These are phyloP conservation scores for Ensete glaucum DNA, from an alignment of 176 grass and related monocot genomes.

Conservation along the genomic window DNA sequence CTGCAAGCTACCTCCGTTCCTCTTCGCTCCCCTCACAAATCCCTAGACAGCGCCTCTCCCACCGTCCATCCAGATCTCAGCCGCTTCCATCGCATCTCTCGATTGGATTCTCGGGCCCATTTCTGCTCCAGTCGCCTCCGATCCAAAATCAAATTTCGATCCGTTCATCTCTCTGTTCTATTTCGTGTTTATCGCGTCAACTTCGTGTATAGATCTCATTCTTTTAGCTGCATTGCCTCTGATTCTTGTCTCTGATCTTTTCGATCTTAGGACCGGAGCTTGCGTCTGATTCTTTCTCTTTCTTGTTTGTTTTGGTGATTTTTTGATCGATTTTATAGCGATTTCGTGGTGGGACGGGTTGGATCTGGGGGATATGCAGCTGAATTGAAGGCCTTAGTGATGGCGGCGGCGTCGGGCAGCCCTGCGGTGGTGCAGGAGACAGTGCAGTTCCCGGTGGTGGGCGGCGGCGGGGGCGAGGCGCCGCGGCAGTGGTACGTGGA, in stretches of 20 bases:
- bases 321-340: background rate
- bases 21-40: background rate
- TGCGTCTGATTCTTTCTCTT: background rate
- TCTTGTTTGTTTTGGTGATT: background rate
- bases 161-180: too few relatives aligned
- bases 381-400: background rate
- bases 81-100: too few relatives aligned
- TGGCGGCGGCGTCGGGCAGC: conserved; percentile 1
- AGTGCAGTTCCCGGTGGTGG: background rate
- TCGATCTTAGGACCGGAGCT: too few relatives aligned
- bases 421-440: conserved; percentile 8
- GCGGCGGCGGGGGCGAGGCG: conserved; percentile 14
- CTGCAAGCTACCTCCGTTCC: background rate
- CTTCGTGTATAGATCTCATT: too few relatives aligned
- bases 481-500: conserved; percentile 32
- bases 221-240: too few relatives aligned
- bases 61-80: background rate
- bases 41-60: too few relatives aligned
- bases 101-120: too few relatives aligned
- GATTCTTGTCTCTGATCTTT: too few relatives aligned
- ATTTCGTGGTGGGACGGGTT: conserved; percentile 4
- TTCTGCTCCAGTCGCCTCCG: too few relatives aligned
- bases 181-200: too few relatives aligned
- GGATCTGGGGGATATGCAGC: background rate
- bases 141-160: too few relatives aligned